A percentile compares a stretch with the other conserved stretches of the same genome.
phyloP scores from a whole-genome alignment of 108 stramenopile species.

The Skeletonema menzelii region DNA sequence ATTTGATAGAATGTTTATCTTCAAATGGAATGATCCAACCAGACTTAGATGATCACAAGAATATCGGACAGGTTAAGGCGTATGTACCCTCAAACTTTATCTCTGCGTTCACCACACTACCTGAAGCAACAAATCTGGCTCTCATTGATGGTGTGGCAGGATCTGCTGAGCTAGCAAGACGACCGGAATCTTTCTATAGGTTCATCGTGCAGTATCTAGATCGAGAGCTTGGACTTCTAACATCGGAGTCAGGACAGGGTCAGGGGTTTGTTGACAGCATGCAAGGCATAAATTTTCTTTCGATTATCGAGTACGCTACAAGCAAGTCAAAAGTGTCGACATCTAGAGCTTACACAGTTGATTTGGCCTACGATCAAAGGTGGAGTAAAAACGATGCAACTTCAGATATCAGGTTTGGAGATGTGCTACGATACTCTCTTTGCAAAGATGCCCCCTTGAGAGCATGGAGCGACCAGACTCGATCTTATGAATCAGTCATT shows the following conservation, averaged over 20 bases:
- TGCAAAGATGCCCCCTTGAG: constrained; percentile 77
- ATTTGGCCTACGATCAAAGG: constrained; percentile 69
- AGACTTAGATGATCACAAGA: constrained; percentile 1
- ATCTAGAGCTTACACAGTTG: constrained; percentile 66
- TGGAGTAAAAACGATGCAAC: constrained; percentile 15
- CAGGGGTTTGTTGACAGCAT: constrained; percentile 56
- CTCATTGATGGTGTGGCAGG: constrained; percentile 79
- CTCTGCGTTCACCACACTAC: constrained; percentile 59
- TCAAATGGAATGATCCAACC: constrained; percentile 57
- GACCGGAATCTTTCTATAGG: constrained; percentile 84
- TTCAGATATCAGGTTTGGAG: constrained; percentile 54
- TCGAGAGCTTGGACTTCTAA: constrained; percentile 48
- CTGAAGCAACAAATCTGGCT: constrained; percentile 76
- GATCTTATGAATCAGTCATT: constrained; percentile 80
- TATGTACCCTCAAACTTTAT: constrained; percentile 79
- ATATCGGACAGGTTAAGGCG: constrained; percentile 51
- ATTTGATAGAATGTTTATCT: constrained; percentile 76
- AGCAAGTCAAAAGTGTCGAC: constrained; percentile 55
- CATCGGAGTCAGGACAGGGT: neutral
- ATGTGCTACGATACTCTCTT: constrained; percentile 71
- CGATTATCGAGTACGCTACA: constrained; percentile 67
- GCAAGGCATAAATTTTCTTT: constrained; percentile 76
- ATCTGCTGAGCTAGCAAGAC: constrained; percentile 63
- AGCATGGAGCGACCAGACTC: constrained; percentile 68
- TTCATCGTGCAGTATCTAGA: constrained; percentile 80